These are phyloP conservation scores for Ilyonectria mors-panacis DNA, from an alignment of 2,329 filamentous ascomycete species.

Conservation along the genomic window DNA sequence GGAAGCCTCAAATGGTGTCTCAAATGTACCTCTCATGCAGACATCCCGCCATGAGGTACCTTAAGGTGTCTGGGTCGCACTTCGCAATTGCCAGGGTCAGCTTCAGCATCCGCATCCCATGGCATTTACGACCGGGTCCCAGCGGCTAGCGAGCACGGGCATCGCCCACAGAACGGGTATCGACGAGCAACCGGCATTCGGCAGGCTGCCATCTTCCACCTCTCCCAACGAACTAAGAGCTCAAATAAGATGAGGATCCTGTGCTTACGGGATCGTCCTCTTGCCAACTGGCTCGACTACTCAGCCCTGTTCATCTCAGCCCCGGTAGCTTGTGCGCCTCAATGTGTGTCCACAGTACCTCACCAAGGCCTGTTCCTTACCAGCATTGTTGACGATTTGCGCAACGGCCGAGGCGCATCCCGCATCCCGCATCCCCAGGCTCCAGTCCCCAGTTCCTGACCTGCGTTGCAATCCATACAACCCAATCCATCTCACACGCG, in stretches of 20 bases:
- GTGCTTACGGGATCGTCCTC: constrained; percentile 23
- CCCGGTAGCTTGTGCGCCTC: neutral
- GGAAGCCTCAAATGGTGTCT: neutral
- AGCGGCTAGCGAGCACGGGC: neutral
- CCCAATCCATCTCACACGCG: constrained; percentile 19
- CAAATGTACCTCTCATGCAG: constrained; percentile 7
- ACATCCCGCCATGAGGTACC: neutral
- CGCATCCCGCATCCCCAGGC: constrained; percentile 5
- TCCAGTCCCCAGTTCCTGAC: neutral
- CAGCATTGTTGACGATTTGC: constrained; percentile 17
- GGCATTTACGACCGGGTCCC: neutral
- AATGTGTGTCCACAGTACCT: neutral
- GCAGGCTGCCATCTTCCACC: constrained; percentile 4
- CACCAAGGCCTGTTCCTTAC: neutral
- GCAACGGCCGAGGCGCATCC: constrained; percentile 24
- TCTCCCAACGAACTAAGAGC: neutral
- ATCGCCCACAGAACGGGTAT: constrained; percentile 2
- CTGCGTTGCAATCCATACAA: constrained; percentile 6
- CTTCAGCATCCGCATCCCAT: constrained; percentile 6
- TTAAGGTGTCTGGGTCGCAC: neutral
- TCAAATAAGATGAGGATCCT: constrained; percentile 11
- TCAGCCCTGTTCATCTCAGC: constrained; percentile 5
- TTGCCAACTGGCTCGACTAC: constrained; percentile 9
- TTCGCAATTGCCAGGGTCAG: constrained; percentile 2
- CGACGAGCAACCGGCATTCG: constrained; percentile 15